Conservation (phyloP, 805 yeast species). For the Sporopachydermia quercuum region DNA sequence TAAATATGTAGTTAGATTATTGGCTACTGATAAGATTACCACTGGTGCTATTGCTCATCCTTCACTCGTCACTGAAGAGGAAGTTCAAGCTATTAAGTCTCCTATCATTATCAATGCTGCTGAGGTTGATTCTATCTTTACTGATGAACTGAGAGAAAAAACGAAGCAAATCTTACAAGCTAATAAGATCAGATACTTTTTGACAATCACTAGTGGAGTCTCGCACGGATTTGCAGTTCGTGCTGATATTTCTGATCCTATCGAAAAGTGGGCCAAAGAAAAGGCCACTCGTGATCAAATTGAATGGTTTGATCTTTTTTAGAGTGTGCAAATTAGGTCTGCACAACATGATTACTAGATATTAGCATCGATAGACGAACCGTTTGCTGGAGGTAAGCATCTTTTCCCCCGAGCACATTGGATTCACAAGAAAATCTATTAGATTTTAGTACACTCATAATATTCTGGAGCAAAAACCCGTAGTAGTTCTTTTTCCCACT, state of each 20-base stretch:
- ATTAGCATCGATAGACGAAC: too few species aligned
- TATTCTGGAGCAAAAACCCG: too few species aligned
- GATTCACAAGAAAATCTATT: too few species aligned
- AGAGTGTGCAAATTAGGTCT: too few species aligned
- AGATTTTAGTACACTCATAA: too few species aligned
- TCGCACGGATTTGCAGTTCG: conserved; percentile 70
- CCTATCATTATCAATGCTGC: conserved; percentile 68
- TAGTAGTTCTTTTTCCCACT: too few species aligned
- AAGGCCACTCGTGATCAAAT: conserved; percentile 40
- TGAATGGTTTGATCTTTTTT: conserved; percentile 13
- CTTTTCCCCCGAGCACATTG: too few species aligned
- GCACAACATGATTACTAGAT: too few species aligned
- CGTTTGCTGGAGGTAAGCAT: too few species aligned
- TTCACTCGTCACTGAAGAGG: conserved; percentile 51
- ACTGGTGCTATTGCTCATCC: conserved; percentile 80
- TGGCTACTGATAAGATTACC: conserved; percentile 19
- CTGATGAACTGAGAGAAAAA: conserved; percentile 44
- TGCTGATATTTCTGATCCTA: conserved; percentile 48
- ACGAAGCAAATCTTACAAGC: conserved; percentile 45
- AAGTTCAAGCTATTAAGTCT: conserved; percentile 39
- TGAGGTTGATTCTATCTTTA: conserved; percentile 48
- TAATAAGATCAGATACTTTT: conserved; percentile 39
- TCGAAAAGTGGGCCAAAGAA: conserved; percentile 48
- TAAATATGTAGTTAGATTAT: conserved; percentile 42
- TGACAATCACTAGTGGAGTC: conserved; percentile 48